Conservation (phyloP, 371 early-diverging fungal species). For the Basidiobolus meristosporus region DNA sequence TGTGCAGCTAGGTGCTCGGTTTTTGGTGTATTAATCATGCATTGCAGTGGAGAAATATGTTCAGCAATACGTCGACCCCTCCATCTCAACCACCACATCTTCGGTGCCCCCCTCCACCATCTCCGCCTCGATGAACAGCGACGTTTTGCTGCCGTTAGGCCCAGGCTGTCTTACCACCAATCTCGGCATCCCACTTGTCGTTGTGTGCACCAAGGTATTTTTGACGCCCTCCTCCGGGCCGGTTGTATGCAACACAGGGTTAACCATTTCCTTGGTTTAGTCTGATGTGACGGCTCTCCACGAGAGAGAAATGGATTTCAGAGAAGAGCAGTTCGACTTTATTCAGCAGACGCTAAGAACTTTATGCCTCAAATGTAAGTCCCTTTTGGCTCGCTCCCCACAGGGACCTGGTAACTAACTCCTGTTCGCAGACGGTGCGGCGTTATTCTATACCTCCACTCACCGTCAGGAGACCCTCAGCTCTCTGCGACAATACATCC, state of each 20-base stretch:
- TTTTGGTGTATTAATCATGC: no score
- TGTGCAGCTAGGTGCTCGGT: no score
- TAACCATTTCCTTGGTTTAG: slow-evolving; percentile 16
- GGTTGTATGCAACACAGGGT: no score
- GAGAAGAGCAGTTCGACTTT: slow-evolving; percentile 85
- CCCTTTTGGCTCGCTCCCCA: no score
- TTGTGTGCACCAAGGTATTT: slow-evolving; percentile 90
- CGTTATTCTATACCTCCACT: slow-evolving; percentile 75
- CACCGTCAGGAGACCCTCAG: slow-evolving; percentile 56
- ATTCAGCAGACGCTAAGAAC: slow-evolving; percentile 85
- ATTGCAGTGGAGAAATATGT: slow-evolving; percentile 38
- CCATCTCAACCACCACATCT: slow-evolving; percentile 7
- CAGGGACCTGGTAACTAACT: no score
- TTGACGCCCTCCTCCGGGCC: neutral
- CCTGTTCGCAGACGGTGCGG: slow-evolving; percentile 56
- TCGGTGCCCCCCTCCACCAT: slow-evolving; percentile 6
- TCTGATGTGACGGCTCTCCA: slow-evolving; percentile 55
- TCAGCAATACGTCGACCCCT: slow-evolving; percentile 32
- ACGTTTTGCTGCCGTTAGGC: slow-evolving; percentile 53
- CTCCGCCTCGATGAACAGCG: slow-evolving; percentile 7
- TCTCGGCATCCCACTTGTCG: slow-evolving; percentile 68
- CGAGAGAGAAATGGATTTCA: slow-evolving; percentile 69
- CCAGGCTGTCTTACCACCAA: slow-evolving; percentile 67
- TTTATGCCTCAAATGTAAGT: slow-evolving; percentile 75
- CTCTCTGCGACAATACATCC: slow-evolving; percentile 59